Base-by-base conservation (phyloP, 495 filamentous ascomycete genomes). In the Podospora tetraspora region DNA sequence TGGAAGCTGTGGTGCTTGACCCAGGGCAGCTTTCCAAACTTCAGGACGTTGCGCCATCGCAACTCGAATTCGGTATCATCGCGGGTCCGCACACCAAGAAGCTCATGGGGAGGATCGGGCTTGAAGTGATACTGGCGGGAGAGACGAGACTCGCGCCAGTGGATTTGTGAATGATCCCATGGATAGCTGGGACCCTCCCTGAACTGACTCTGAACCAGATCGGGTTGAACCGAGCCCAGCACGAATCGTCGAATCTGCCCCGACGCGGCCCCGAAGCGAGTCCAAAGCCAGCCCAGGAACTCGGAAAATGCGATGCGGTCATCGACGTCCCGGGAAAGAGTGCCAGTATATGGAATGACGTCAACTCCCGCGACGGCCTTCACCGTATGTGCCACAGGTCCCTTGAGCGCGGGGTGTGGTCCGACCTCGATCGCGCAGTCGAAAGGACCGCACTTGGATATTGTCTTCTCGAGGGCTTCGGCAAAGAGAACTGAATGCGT, bases 381-480 rank as follows among this genome's bases (percentile, higher is more conserved):
- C 7, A 84, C 77, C 1, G 73, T 85, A 65, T 84, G 74, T 7
- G 71, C 69, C 2, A 77, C 77, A 9, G 86, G 84, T 0, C 82
- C 80, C 62, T 79, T 84, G 3, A 89, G 76, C 16, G 82, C 79
- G 4, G 84, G 79, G 65, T 88, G 87, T 0, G 87, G 87, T 1
- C 87, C 87, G 57, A 89, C 65, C 65, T 90, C 87, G 19, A 90
- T 64, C 6, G 70, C 79, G 62, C 76, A 79, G 57, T 83, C 80
- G 62, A 82, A 84, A 10, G 74, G 73, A 5, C 78, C 74, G 11
- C 70, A 63, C 1, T 71, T 65, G 59, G 70, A 69, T 5, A 83
- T 57, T 2, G 82, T 81, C 22, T 76, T 74, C 5, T 64, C 71
- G 3, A 87, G 62, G 19, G 87, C 87, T 30, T 87, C 77, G n/a